Percentiles rank a stretch among this genome's conserved stretches.
Evolutionary conservation across 2,329 filamentous ascomycete species (phyloP).

Genomic region (Fusarium setosum): DNA sequence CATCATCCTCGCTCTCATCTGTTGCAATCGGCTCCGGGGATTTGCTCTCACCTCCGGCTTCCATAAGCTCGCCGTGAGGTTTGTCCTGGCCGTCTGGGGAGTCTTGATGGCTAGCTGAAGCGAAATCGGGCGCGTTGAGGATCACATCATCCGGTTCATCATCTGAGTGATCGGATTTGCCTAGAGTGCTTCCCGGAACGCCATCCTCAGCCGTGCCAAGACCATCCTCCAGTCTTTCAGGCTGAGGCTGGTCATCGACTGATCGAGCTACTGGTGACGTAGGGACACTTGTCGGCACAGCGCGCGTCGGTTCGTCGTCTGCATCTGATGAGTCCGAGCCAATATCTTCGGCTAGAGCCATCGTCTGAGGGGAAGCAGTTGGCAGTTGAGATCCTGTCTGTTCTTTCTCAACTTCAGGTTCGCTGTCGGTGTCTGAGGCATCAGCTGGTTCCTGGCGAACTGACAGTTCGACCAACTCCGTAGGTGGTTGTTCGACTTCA

Average conservation of each 20-base stretch:
- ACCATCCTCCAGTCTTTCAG: neutral
- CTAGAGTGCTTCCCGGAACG: neutral
- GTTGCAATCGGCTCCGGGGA: neutral
- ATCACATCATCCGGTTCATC: neutral
- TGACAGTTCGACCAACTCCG: neutral
- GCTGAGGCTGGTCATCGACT: neutral
- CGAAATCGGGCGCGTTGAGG: neutral
- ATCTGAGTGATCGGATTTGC: neutral
- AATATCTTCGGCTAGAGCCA: neutral
- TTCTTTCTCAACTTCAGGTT: constrained; percentile 1
- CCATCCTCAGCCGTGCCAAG: neutral
- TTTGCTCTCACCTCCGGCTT: neutral
- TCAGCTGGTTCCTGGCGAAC: neutral
- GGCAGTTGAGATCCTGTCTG: neutral
- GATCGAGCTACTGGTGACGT: neutral
- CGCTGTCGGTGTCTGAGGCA: constrained; percentile 13
- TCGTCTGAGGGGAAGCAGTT: neutral
- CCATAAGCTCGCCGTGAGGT: neutral
- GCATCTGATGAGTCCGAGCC: constrained; percentile 2
- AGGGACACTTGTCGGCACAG: neutral
- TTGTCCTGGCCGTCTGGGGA: neutral
- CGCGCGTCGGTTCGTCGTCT: neutral
- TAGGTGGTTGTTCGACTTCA: neutral
- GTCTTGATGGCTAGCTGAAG: neutral
- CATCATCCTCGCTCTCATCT: constrained; percentile 24